A percentile compares a stretch with the other conserved stretches of the same genome.
phyloP scores from a whole-genome alignment of 139 green algal genomes.

The Chlorella sp. region DNA sequence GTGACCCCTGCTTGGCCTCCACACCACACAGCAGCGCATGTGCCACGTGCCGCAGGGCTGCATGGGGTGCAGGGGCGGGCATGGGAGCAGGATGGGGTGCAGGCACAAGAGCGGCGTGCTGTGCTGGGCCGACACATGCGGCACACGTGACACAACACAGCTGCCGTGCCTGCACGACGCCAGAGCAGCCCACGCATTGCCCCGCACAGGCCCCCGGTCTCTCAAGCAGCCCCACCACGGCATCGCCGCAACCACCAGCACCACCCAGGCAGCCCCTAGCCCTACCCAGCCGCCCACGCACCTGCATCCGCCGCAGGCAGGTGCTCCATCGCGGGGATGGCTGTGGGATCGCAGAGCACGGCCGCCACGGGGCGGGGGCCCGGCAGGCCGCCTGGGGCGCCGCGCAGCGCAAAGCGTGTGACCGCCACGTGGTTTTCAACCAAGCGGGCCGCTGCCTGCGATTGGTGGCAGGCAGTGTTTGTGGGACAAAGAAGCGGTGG shows the following conservation, averaged over 20 bases:
- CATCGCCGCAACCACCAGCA: not conserved
- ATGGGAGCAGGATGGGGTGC: not conserved
- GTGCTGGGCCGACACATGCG: not conserved
- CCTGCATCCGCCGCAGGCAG: slow-evolving; percentile 57
- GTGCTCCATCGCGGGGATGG: slow-evolving; percentile 54
- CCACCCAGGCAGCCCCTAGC: not conserved
- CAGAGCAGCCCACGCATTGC: not conserved
- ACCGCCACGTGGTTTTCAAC: slow-evolving; percentile 82
- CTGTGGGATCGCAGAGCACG: slow-evolving; percentile 81
- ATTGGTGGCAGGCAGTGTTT: not conserved
- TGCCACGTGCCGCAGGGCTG: slow-evolving; percentile 83
- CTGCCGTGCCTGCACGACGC: too few relatives aligned
- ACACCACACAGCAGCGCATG: slow-evolving; percentile 81
- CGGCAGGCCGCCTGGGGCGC: slow-evolving; percentile 54
- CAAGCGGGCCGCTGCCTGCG: slow-evolving; percentile 67
- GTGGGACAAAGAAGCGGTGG: too few relatives aligned
- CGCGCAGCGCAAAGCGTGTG: slow-evolving; percentile 82
- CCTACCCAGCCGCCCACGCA: not conserved
- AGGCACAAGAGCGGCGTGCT: not conserved
- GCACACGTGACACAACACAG: too few relatives aligned
- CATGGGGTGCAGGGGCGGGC: not conserved
- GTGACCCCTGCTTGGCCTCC: slow-evolving; percentile 63
- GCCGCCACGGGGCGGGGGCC: slow-evolving; percentile 78
- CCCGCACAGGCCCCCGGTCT: too few relatives aligned
- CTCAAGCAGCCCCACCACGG: not conserved